Base-by-base conservation (phyloP, 2,329 filamentous ascomycete species). In the Beauveria scarabaeidicola region DNA sequence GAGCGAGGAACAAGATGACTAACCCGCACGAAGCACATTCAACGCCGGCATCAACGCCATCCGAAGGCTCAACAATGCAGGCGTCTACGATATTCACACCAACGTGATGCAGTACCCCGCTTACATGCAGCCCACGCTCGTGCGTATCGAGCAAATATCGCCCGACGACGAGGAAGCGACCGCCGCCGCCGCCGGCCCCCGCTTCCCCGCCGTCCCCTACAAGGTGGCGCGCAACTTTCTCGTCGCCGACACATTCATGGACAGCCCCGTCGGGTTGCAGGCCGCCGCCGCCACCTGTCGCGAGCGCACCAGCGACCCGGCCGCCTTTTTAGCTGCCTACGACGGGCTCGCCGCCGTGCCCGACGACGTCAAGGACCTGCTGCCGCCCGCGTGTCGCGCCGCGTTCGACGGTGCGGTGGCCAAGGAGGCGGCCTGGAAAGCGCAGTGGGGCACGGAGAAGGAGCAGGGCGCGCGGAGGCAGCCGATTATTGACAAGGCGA, bases 21-120 rank as follows among this genome's bases (percentile, higher is more conserved):
- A 11, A 50, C 46, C 27, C n/a, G 7, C 21, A 17, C 21, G 27
- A 62, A 97, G 93, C 70, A 85, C 85, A 52, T 97, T 94, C 78
- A 99, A 97, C 73, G 81, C 88, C 21, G 77, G 80, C 19, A 82
- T 97, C 61, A 81, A 85, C 38, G 80, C 82, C 17, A 78, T 86
- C 58, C 88, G 94, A 58, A 82, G 81, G 62, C 76, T 81, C 47
- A 94, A 89, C 65, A 78, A 87, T 9, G 75, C 82, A 25, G 94
- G 94, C 52, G 82, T 93, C 58, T 97, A 97, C 73, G 92, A 99
- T 68, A 86, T 93, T 27, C 92, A 97, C 75, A 97, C 94, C 58
- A 99, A 99, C 72, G 75, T 82, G 61, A 88, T 97, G 81, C 90
- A 94, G 69, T 95, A 89, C 69, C 93, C 94, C 0, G 84, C 84